These are phyloP conservation scores for Hypoxylon sp. DNA, from an alignment of 2,329 filamentous ascomycete genomes.

Conservation along the genomic window DNA sequence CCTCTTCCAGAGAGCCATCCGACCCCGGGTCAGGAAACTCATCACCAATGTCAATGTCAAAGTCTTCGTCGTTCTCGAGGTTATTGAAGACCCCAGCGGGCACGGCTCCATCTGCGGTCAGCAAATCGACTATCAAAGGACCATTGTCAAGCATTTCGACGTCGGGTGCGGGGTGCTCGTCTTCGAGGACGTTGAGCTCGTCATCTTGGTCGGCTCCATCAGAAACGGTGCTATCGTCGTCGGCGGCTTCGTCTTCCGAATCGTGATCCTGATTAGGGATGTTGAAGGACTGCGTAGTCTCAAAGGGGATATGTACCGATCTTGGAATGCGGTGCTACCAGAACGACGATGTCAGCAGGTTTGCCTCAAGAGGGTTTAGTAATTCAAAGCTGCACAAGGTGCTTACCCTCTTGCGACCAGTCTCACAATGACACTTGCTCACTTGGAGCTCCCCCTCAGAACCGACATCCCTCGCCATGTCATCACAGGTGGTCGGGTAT, in stretches of 20 bases:
- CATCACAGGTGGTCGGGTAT: constrained; percentile 28
- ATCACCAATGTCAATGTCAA: constrained; percentile 10
- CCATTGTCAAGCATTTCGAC: neutral
- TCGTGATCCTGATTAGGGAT: constrained; percentile 24
- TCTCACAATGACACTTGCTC: constrained; percentile 46
- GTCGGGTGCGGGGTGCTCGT: constrained; percentile 2
- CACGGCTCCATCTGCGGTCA: neutral
- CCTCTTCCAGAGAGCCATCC: constrained; percentile 28
- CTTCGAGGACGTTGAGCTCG: constrained; percentile 10
- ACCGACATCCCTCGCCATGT: constrained; percentile 43
- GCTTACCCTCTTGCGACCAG: constrained; percentile 49
- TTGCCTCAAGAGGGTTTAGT: neutral
- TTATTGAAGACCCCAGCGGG: constrained; percentile 8
- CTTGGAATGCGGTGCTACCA: constrained; percentile 41
- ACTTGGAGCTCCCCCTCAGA: constrained; percentile 44
- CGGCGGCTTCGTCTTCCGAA: constrained; percentile 38
- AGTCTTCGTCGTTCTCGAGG: neutral
- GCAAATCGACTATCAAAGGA: constrained; percentile 1
- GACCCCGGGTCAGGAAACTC: constrained; percentile 17
- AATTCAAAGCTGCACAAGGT: neutral
- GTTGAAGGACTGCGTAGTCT: constrained; percentile 11
- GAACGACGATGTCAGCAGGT: constrained; percentile 13
- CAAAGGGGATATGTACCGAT: constrained; percentile 43
- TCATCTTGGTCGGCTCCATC: constrained; percentile 19
- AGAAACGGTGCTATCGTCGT: constrained; percentile 17